Base-by-base conservation (phyloP, 2,329 filamentous ascomycete genomes). In the Verticillium zaregamsianum region DNA sequence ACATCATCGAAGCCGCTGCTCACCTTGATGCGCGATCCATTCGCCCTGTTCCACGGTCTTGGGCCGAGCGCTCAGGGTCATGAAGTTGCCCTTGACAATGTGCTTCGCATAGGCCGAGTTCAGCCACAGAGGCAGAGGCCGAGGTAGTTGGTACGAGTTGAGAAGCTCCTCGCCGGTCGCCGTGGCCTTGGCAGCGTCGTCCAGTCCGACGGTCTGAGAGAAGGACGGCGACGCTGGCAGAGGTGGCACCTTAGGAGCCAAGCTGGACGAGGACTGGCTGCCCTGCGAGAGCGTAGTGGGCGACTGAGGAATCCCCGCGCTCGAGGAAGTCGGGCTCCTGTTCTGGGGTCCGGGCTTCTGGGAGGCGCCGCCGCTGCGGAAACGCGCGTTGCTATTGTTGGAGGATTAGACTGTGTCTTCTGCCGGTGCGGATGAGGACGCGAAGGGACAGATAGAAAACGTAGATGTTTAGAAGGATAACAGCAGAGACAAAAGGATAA, bases 81-180 rank as follows among this genome's bases (percentile, higher is more conserved):
- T 92, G 74, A 98, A 97, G 79, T 97, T 98, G 63, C 94, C 94
- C 80, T 94, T 96, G 71, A 97, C 93, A 67, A 97, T 96, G 71
- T 96, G 88, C 73, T 90, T 91, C 60, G 90, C 89, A 72, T 91
- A 90, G 64, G 86, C 79, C 61, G 89, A 84, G 70, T 91, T 89
- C 70, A 93, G 86, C 87, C 91, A 93, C 64, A 91, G 79, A 17
- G 91, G 91, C 63, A 87, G 79, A 35, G 86, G 85, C 49, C 86
- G 83, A 63, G 89, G 89, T 63, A 91, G 80, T 68, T 89, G 86
- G 71, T 88, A 88, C 14, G 80, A 79, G 67, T 79, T 79, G 66
- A 88, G 80, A 59, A 84, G 73, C 61, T 86, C 84, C 68, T 88
- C 84, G 62, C 77, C 79, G 66, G 73, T 79, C 37, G 76, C 67